Evolutionary conservation across 2,329 filamentous ascomycete species (phyloP).

Genomic region (Aspergillus phoenicis): DNA sequence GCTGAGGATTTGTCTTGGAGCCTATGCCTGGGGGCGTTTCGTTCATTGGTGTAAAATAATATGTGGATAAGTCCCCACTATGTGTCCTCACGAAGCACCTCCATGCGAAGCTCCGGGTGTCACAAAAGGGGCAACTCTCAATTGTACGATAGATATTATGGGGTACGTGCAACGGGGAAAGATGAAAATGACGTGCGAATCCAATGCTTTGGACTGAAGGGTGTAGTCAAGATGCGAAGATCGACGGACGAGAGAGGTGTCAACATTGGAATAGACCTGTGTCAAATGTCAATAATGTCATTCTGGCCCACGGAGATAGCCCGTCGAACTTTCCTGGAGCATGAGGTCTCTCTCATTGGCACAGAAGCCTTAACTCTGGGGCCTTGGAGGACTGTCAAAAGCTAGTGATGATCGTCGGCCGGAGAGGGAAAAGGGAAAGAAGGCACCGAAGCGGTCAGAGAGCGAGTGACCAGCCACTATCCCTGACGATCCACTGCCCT

Average conservation of each 20-base stretch:
- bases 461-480: background rate
- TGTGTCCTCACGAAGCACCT: background rate
- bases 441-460: background rate
- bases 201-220: background rate
- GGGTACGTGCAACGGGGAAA: background rate
- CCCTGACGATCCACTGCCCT: background rate
- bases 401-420: slow-evolving; percentile 4
- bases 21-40: background rate
- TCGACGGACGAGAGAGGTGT: slow-evolving; percentile 3
- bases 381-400: slow-evolving; percentile 1
- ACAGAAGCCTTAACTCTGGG: background rate
- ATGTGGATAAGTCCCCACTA: background rate
- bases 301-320: background rate
- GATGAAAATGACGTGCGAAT: background rate
- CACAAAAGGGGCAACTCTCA: background rate
- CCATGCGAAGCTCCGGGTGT: background rate
- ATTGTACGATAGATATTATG: background rate
- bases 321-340: background rate
- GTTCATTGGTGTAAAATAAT: background rate
- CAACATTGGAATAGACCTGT: background rate
- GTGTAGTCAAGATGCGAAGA: background rate
- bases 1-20: background rate
- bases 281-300: slow-evolving; percentile 8
- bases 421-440: background rate
- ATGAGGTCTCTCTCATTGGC: background rate